phyloP scores from a whole-genome alignment of 2,329 filamentous ascomycete species.

The Xylaria sp. region DNA sequence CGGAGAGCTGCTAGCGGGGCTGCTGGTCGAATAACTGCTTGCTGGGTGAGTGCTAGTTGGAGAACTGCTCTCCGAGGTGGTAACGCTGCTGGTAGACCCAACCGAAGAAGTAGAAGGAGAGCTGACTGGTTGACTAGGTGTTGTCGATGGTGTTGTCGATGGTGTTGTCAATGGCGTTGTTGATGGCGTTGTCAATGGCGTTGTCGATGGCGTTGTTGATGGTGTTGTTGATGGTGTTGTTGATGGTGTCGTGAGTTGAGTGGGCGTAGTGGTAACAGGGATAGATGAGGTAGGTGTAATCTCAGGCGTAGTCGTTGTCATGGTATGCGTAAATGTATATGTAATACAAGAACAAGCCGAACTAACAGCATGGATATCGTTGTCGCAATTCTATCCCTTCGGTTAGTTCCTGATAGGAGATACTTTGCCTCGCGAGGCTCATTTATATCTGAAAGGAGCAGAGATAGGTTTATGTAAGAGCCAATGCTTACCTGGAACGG shows the following conservation, averaged over 20 bases:
- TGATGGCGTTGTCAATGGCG: not conserved
- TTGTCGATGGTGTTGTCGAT: constrained; percentile 16
- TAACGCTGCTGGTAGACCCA: constrained; percentile 1
- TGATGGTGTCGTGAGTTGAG: not conserved
- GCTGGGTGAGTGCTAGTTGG: not conserved
- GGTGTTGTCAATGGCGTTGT: not conserved
- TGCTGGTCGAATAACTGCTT: not conserved
- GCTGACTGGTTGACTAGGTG: constrained; percentile 4
- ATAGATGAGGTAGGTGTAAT: constrained; percentile 19
- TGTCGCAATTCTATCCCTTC: constrained; percentile 29
- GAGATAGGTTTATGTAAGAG: not conserved
- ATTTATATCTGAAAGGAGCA: not conserved
- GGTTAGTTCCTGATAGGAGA: constrained; percentile 5
- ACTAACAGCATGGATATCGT: constrained; percentile 27
- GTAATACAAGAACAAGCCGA: constrained; percentile 38
- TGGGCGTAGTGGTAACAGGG: constrained; percentile 24
- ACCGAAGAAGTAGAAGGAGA: not conserved
- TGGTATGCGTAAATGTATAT: constrained; percentile 31
- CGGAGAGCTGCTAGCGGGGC: not conserved
- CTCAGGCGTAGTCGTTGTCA: constrained; percentile 22
- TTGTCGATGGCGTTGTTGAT: constrained; percentile 21
- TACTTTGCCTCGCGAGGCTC: not conserved
- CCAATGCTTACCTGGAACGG: constrained; percentile 30
- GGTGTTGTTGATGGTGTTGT: constrained; percentile 18
- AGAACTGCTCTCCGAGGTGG: not conserved